These are phyloP conservation scores for Cymbopogon citratus DNA, from an alignment of 176 grass and related monocot genomes.

Conservation along the genomic window DNA sequence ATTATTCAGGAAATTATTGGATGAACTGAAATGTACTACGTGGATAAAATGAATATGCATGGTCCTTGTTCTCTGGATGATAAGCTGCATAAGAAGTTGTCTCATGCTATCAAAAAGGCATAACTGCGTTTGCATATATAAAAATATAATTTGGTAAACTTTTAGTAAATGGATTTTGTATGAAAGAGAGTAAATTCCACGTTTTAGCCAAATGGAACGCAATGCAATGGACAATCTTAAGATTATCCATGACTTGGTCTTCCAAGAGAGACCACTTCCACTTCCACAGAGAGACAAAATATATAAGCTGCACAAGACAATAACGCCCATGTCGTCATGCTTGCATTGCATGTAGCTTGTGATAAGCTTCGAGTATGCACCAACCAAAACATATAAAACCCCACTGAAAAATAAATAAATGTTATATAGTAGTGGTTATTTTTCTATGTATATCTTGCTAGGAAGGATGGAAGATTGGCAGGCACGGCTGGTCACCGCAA, in stretches of 20 bases:
- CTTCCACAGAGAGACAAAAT: background rate
- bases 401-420: background rate
- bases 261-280: background rate
- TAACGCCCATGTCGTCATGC: background rate
- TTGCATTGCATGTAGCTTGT: background rate
- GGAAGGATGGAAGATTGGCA: background rate
- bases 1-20: background rate
- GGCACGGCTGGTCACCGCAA: slow-evolving; percentile 19
- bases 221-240: background rate
- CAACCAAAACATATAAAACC: background rate
- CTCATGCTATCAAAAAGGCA: background rate
- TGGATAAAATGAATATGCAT: background rate
- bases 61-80: background rate
- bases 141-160: background rate
- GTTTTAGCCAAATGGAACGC: background rate
- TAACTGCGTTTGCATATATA: background rate
- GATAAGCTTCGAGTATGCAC: slow-evolving; percentile 20
- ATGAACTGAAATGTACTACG: background rate
- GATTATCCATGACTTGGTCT: background rate
- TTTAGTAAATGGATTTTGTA: no score
- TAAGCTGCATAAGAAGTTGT: background rate
- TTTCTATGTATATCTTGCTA: background rate
- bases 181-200: background rate
- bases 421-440: background rate
- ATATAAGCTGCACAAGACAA: background rate